These are phyloP conservation scores for Aspergillus candidus DNA, from an alignment of 2,329 filamentous ascomycete genomes.

Conservation along the genomic window DNA sequence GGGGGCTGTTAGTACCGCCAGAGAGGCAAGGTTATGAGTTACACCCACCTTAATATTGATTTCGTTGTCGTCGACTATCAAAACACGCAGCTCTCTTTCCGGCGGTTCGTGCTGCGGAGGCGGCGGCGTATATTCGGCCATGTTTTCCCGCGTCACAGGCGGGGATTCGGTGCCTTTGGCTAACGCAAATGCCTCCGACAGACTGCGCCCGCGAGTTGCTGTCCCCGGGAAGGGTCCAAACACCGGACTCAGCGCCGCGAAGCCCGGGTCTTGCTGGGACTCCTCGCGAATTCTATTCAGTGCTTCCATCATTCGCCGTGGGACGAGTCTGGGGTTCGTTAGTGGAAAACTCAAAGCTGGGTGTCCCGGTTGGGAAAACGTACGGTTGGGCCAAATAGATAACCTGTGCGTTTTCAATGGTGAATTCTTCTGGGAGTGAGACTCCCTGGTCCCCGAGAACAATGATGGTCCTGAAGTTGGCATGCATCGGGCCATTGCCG, in stretches of 20 bases:
- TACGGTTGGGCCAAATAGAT: constrained; percentile 25
- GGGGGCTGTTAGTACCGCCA: background rate
- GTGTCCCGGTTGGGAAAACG: background rate
- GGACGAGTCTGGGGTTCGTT: constrained; percentile 19
- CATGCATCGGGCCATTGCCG: constrained; percentile 3
- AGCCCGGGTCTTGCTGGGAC: background rate
- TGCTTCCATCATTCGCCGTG: constrained; percentile 20
- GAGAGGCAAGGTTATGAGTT: background rate
- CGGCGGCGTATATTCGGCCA: constrained; percentile 8
- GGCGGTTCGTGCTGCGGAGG: constrained; percentile 2
- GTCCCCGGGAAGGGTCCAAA: constrained; percentile 7
- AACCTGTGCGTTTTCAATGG: constrained; percentile 13
- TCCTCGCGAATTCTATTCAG: constrained; percentile 10
- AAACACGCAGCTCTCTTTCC: constrained; percentile 17
- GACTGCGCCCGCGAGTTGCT: constrained; percentile 6
- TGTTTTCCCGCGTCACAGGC: constrained; percentile 10
- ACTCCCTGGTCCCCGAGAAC: constrained; percentile 15
- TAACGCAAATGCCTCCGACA: constrained; percentile 14
- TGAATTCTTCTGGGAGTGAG: constrained; percentile 2
- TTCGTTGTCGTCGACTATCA: constrained; percentile 40
- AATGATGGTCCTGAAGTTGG: constrained; percentile 16
- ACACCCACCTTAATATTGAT: constrained; percentile 32
- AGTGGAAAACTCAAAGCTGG: constrained; percentile 1
- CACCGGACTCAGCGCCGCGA: constrained; percentile 1
- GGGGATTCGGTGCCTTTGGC: constrained; percentile 12